Conservation (phyloP, 192 early-diverging fungal genomes). For the Coemansia sp. region DNA sequence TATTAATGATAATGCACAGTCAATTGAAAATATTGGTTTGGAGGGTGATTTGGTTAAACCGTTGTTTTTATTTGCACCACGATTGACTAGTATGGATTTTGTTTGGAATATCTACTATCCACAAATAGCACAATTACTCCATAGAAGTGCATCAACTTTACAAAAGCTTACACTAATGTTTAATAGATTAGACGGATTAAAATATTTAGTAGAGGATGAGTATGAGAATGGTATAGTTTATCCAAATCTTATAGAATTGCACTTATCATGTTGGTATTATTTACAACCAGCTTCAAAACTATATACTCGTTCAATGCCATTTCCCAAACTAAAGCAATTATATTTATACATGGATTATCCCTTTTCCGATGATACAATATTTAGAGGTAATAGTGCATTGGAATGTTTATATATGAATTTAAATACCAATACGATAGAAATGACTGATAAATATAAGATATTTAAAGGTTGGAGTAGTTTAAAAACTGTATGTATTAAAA, state of each 20-base stretch:
- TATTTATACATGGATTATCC: conserved; percentile 20
- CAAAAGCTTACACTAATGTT: conserved; percentile 4
- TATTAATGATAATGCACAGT: neutral
- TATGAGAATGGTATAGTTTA: neutral
- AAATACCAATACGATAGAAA: conserved; percentile 8
- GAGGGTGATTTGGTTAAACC: neutral
- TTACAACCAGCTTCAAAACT: neutral
- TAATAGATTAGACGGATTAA: conserved; percentile 5
- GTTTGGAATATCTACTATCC: conserved; percentile 14
- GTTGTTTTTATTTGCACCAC: neutral
- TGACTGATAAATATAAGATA: conserved; percentile 5
- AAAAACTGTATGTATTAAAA: conserved; percentile 3
- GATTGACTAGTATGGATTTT: conserved; percentile 7
- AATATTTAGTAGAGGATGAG: neutral
- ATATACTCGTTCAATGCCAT: neutral
- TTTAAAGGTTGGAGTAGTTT: conserved; percentile 10
- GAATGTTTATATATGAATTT: conserved; percentile 11
- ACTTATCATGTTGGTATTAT: conserved; percentile 12
- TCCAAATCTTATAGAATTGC: neutral
- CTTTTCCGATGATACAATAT: conserved; percentile 26
- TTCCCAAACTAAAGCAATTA: conserved; percentile 14
- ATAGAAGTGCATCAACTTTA: conserved; percentile 2
- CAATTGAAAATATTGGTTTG: neutral
- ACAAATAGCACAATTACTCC: conserved; percentile 10
- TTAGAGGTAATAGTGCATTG: conserved; percentile 18